Evolutionary conservation across 257 asterid genomes (phyloP), one percentile per base, ranked within the genome.

Genomic region (Galeopsis tetrahit): DNA sequence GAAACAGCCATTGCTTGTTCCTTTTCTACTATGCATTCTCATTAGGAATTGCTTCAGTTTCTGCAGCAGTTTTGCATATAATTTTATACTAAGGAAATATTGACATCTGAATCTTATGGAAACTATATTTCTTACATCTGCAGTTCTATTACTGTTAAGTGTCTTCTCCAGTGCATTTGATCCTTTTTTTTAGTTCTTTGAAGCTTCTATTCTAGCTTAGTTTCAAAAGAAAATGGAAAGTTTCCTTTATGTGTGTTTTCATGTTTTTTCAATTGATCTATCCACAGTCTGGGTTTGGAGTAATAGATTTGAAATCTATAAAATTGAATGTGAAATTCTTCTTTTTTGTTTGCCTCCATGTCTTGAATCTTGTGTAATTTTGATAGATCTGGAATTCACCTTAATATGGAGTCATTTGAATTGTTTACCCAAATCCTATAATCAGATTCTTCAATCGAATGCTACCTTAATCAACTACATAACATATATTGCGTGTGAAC

Each of bases 121-220:
- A 31, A 73, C 21, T 39, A 36, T 8, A 32, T 73, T 73, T 48
- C 60, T 55, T 39, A 8, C 5, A 35, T 36, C 34, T 65, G 72
- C 46, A 21, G 49, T 51, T 35, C 15, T 48, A 13, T 5, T 52
- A 35, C 35, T 51, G 40, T 17, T 40, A 44, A 34, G 7, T 42
- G 57, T 52, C 44, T 14, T 15, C 7, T 32, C 69, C 61, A 21
- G 4, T 15, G 38, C 60, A 43, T 46, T 61, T 51, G n/a, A 5
- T 49, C 44, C 13, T 21, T 34, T 39, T 35, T 10, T 46, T 42
- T 34, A 10, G 49, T 53, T 39, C 36, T 43, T 55, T 14, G 68
- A 36, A 56, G 49, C 58, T 6, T 52, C 9, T 59, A 34, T 44
- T 1, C 9, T 65, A 11, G 36, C 28, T 13, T 34, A 7, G 39